These are phyloP conservation scores for Isabelozyma heimii DNA, from an alignment of 805 yeast genomes.

Conservation along the genomic window DNA sequence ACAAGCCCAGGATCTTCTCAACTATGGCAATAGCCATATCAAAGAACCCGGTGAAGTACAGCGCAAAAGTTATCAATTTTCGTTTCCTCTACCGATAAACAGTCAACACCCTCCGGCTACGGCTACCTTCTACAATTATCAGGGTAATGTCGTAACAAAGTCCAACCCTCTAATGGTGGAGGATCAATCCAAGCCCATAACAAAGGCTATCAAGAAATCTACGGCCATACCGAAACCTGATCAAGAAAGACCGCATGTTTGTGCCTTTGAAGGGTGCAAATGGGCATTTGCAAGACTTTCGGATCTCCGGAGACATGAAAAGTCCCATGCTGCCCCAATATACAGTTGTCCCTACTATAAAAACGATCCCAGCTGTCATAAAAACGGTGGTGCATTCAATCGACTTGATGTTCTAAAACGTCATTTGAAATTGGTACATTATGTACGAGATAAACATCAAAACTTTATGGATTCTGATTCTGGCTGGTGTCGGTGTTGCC, in stretches of 20 bases:
- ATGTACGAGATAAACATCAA: slow-evolving; percentile 45
- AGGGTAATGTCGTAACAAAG: background rate
- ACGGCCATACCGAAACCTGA: slow-evolving; percentile 2
- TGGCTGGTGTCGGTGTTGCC: slow-evolving; percentile 71
- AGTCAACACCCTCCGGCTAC: background rate
- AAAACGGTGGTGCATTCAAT: slow-evolving; percentile 73
- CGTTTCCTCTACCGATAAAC: background rate
- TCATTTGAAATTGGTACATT: slow-evolving; percentile 69
- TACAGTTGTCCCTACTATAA: slow-evolving; percentile 75
- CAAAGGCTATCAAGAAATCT: slow-evolving; percentile 4
- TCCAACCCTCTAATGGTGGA: background rate
- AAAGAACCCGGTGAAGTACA: background rate
- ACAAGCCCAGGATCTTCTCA: no score
- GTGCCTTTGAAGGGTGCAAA: slow-evolving; percentile 45
- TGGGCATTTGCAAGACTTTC: slow-evolving; percentile 73
- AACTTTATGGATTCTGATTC: slow-evolving; percentile 43
- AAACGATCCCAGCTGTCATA: slow-evolving; percentile 66
- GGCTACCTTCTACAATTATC: background rate
- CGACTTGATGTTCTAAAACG: slow-evolving; percentile 73
- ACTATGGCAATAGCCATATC: no score
- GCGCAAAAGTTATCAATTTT: background rate
- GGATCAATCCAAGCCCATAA: background rate
- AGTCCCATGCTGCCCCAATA: slow-evolving; percentile 64
- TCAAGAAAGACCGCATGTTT: slow-evolving; percentile 33
- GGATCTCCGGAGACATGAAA: slow-evolving; percentile 64